Conservation (phyloP, 768 basidiomycete genomes). For the Lactifluus hygrophoroides region DNA sequence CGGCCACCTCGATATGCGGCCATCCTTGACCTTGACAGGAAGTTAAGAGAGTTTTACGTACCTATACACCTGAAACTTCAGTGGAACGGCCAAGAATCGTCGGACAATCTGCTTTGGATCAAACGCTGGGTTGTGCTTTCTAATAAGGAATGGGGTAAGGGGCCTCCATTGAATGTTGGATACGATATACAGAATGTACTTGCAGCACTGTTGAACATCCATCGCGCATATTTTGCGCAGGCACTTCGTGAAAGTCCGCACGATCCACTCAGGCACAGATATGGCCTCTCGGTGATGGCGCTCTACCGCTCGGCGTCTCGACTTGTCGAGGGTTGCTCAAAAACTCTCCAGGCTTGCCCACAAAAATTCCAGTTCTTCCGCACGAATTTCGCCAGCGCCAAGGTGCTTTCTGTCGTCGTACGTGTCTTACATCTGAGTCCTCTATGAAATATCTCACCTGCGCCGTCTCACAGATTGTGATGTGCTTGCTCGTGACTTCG, state of each 20-base stretch:
- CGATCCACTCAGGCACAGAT: constrained; percentile 52
- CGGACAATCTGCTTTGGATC: constrained; percentile 2
- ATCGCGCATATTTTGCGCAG: constrained; percentile 59
- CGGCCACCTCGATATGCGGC: constrained; percentile 42
- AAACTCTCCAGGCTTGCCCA: constrained; percentile 35
- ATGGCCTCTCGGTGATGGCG: constrained; percentile 61
- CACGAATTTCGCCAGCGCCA: constrained; percentile 53
- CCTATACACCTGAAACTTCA: constrained; percentile 35
- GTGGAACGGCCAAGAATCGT: constrained; percentile 21
- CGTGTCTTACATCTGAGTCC: constrained; percentile 22
- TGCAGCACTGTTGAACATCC: constrained; percentile 53
- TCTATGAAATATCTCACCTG: neutral
- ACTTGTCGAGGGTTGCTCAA: constrained; percentile 41
- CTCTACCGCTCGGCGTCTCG: constrained; percentile 68
- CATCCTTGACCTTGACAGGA: constrained; percentile 51
- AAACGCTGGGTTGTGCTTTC: constrained; percentile 21
- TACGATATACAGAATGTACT: neutral
- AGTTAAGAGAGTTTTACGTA: constrained; percentile 51
- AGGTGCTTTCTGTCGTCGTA: constrained; percentile 56
- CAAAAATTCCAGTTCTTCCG: constrained; percentile 33
- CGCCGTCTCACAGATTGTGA: constrained; percentile 35
- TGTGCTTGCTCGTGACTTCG: constrained; percentile 31
- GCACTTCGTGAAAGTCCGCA: constrained; percentile 51
- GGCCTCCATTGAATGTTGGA: constrained; percentile 9
- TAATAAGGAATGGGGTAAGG: constrained; percentile 27